These are phyloP conservation scores for Phialemonium atrogriseum DNA, from an alignment of 2,329 filamentous ascomycete species.

Conservation along the genomic window DNA sequence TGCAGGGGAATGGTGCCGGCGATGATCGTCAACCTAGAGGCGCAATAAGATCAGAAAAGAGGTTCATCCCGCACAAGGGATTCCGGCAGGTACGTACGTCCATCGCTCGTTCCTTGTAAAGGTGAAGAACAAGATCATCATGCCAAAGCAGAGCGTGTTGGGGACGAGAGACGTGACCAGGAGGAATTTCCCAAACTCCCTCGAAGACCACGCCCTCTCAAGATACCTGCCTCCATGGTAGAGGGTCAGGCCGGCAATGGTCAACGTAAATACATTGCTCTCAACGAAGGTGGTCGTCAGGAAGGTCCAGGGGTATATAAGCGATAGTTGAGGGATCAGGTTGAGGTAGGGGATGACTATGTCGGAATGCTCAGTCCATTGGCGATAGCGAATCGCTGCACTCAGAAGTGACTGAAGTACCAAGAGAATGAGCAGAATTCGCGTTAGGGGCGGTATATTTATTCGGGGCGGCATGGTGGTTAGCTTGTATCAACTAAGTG, in stretches of 20 bases:
- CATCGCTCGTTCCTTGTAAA: conserved; percentile 58
- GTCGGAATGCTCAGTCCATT: conserved; percentile 54
- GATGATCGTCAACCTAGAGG: conserved; percentile 63
- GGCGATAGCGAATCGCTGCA: conserved; percentile 65
- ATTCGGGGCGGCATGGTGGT: conserved; percentile 67
- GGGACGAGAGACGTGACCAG: conserved; percentile 69
- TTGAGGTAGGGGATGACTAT: conserved; percentile 80
- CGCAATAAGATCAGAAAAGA: conserved; percentile 10
- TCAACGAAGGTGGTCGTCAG: conserved; percentile 81
- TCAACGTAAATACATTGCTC: conserved; percentile 81
- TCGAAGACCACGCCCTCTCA: conserved; percentile 89
- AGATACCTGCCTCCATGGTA: conserved; percentile 93
- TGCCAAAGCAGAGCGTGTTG: conserved; percentile 62
- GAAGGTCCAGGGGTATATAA: conserved; percentile 91
- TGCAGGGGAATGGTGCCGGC: conserved; percentile 85
- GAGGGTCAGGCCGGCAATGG: conserved; percentile 67
- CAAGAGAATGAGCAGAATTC: conserved; percentile 67
- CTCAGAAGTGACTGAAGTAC: conserved; percentile 75
- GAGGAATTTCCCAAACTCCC: conserved; percentile 86
- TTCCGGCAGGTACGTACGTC: conserved; percentile 41
- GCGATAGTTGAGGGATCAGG: conserved; percentile 72
- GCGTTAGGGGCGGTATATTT: conserved; percentile 88
- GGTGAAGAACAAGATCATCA: conserved; percentile 63
- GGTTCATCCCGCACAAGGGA: conserved; percentile 7
- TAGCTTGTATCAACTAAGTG: conserved; percentile 7